These are phyloP conservation scores for Silybum marianum DNA, from an alignment of 129 eudicot genomes.

Conservation along the genomic window DNA sequence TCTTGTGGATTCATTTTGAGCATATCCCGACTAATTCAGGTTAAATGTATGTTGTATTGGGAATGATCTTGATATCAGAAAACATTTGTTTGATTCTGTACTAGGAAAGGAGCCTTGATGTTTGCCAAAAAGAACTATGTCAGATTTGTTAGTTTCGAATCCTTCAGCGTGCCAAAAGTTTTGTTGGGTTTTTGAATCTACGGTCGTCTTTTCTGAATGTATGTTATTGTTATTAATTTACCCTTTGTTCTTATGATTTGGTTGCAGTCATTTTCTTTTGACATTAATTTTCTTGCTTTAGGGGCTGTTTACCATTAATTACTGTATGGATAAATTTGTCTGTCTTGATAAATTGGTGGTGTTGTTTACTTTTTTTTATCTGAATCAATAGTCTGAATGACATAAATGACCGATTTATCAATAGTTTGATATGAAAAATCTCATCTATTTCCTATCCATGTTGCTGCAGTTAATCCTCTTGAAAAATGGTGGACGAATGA, in stretches of 20 bases:
- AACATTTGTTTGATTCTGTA: background rate
- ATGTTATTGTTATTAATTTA: background rate
- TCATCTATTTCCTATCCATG: background rate
- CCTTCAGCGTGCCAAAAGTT: background rate
- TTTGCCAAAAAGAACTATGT: background rate
- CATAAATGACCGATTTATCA: too few relatives aligned
- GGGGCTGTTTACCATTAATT: too few relatives aligned
- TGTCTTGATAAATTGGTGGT: too few relatives aligned
- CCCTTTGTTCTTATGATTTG: background rate
- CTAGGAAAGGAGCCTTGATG: background rate
- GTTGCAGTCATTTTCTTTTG: background rate
- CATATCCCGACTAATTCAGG: background rate
- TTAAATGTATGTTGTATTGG: background rate
- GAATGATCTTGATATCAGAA: background rate
- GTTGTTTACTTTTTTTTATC: too few relatives aligned
- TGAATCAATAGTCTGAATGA: too few relatives aligned
- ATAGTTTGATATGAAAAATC: background rate
- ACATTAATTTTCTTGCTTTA: background rate
- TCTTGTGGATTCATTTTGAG: background rate
- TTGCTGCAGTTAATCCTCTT: conserved; percentile 53
- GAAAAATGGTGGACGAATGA: conserved; percentile 69
- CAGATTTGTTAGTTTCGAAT: background rate
- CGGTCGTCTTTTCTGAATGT: background rate
- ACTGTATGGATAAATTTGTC: too few relatives aligned
- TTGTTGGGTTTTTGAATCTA: background rate